These are phyloP conservation scores for Claviceps cyperi DNA, from an alignment of 2,329 filamentous ascomycete genomes.

Conservation along the genomic window DNA sequence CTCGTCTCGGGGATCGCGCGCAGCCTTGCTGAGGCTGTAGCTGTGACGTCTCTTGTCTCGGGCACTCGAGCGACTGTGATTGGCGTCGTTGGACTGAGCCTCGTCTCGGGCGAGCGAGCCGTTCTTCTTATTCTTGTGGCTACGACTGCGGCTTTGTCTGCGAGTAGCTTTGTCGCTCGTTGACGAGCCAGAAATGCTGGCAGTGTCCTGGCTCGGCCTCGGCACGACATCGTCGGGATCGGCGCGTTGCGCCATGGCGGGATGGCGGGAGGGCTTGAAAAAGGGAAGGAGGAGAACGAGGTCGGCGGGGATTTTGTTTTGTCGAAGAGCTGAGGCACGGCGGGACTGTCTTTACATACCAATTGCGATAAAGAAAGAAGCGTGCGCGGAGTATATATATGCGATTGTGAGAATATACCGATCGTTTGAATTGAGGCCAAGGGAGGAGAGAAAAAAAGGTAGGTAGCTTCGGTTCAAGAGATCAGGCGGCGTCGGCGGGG, in stretches of 20 bases:
- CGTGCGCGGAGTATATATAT: too few species aligned
- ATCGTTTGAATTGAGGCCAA: too few species aligned
- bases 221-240: constrained; percentile 14
- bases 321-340: not conserved
- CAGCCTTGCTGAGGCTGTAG: constrained; percentile 44
- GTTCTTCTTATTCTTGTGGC: constrained; percentile 15
- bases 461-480: too few species aligned
- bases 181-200: constrained; percentile 16
- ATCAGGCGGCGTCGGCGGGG: too few species aligned
- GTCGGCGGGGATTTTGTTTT: not conserved
- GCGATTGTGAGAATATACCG: too few species aligned
- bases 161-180: constrained; percentile 15
- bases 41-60: constrained; percentile 34
- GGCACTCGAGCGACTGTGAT: constrained; percentile 17
- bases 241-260: constrained; percentile 16
- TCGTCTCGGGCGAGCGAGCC: constrained; percentile 9
- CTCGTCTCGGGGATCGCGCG: constrained; percentile 45
- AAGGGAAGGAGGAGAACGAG: not conserved
- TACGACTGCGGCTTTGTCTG: constrained; percentile 14
- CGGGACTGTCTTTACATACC: too few species aligned
- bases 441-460: too few species aligned
- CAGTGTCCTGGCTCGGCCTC: constrained; percentile 16
- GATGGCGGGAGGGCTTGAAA: not conserved
- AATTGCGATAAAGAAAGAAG: too few species aligned
- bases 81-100: constrained; percentile 10